A percentile compares a stretch with the other conserved stretches of the same genome.
These are phyloP conservation scores for Trichosporon sp. DNA, from an alignment of 1,284 basidiomycete genomes.

Conservation along the genomic window DNA sequence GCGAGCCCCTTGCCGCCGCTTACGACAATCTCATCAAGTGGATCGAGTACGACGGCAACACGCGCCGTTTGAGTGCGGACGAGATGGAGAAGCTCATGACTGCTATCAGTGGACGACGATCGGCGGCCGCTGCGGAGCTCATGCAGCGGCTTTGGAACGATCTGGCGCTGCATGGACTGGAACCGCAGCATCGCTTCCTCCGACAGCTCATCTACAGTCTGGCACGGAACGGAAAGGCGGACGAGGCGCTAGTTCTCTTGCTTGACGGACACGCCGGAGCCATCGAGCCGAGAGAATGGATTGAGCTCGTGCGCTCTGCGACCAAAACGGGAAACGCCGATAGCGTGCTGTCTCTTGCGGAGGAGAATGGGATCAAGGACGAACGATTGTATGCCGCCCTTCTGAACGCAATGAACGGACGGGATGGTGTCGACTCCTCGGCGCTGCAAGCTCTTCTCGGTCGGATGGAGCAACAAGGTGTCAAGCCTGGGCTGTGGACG, in stretches of 20 bases:
- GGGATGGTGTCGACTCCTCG: not conserved
- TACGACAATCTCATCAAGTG: slow-evolving; percentile 19
- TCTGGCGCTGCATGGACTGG: slow-evolving; percentile 14
- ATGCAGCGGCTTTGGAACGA: slow-evolving; percentile 33
- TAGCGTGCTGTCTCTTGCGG: not conserved
- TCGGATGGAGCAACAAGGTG: slow-evolving; percentile 16
- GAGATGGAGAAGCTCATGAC: slow-evolving; percentile 9
- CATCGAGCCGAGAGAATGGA: slow-evolving; percentile 22
- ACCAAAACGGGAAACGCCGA: slow-evolving; percentile 11
- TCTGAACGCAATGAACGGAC: slow-evolving; percentile 9
- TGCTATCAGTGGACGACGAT: not conserved
- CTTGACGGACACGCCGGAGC: slow-evolving; percentile 3
- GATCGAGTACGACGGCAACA: slow-evolving; percentile 16
- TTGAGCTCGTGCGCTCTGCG: slow-evolving; percentile 25
- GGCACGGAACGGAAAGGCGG: slow-evolving; percentile 17
- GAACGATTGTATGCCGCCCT: slow-evolving; percentile 23
- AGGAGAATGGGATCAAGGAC: not conserved
- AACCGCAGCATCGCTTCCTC: slow-evolving; percentile 3
- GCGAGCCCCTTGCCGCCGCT: not conserved
- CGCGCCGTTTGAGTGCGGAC: not conserved
- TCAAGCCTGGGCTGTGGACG: slow-evolving; percentile 26
- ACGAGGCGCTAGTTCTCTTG: slow-evolving; percentile 28
- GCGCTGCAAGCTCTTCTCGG: slow-evolving; percentile 20
- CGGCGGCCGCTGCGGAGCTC: slow-evolving; percentile 20
- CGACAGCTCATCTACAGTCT: slow-evolving; percentile 21